Base-by-base conservation (phyloP, 305 asterid genomes). In the Fraxinus paxiana region DNA sequence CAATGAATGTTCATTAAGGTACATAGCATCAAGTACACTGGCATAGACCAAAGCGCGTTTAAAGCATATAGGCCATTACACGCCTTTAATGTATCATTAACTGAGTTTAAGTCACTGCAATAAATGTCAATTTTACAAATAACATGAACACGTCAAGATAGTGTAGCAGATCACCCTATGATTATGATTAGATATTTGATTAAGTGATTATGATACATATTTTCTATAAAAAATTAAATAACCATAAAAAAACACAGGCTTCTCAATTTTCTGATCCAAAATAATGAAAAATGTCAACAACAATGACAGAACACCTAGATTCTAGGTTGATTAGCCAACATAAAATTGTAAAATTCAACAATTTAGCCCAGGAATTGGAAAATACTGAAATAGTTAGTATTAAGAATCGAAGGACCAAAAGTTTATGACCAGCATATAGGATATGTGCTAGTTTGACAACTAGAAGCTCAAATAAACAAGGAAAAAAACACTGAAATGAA, bases 321-420 rank as follows among this genome's bases (percentile, higher is more conserved):
- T 63, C 63, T 54, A 81, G 35, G 78, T 26, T 81, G 41, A 72
- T 33, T 28, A 71, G 28, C 73, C 75, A 4, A 33, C 59, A 65
- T 20, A 34, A 13, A 38, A 12, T 74, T 20, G 18, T 20, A 74
- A 74, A 72, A 17, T 73, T 73, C 78, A 63, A 79, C n/a, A 63
- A 22, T 22, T 22, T 24, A 75, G 9, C n/a, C 9, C 20, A n/a
- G 28, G 59, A 80, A 51, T 13, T 22, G 37, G 63, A 51, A 51
- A 51, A 51, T 51, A 51, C 24, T 79, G 74, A 56, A 37, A 24
- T 46, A 78, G 79, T 24, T 51, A 48, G 30, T 31, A n/a, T 7
- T 12, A 8, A 81, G 18, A 85, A 51, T 18, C 5, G 26, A 59
- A 31, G 7, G 75, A 24, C 56, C 35, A 13, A 37, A 65, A n/a